phyloP scores from a whole-genome alignment of 345 rosid genomes.

The Limnanthes douglasii region DNA sequence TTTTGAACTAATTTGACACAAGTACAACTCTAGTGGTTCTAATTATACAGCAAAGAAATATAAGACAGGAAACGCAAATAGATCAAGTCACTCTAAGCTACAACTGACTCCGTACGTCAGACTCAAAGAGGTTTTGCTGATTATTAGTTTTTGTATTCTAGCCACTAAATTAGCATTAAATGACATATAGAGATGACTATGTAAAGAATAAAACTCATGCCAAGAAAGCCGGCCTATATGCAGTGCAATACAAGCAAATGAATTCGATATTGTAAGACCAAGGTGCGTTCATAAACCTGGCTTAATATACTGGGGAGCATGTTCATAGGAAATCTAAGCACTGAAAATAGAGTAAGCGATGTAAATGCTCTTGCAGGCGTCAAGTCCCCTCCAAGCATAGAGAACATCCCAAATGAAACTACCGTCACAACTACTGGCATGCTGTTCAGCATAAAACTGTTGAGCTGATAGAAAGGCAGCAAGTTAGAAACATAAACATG shows the following conservation, averaged over 20 bases:
- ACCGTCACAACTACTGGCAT: conserved; percentile 79
- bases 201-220: too few species aligned
- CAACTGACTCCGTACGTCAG: too few species aligned
- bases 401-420: conserved; percentile 76
- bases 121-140: too few species aligned
- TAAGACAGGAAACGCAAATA: neutral
- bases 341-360: conserved; percentile 79
- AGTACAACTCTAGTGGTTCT: too few species aligned
- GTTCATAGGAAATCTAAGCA: conserved; percentile 66
- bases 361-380: conserved; percentile 97
- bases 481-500: conserved; percentile 3
- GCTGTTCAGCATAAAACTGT: conserved; percentile 76
- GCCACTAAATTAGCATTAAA: neutral
- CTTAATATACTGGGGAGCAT: conserved; percentile 78
- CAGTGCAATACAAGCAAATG: too few species aligned
- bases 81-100: too few species aligned
- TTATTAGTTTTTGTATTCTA: neutral
- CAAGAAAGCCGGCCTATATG: too few species aligned
- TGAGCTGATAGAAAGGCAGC: conserved; percentile 47
- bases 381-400: conserved; percentile 86
- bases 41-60: conserved; percentile 10
- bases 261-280: too few species aligned
- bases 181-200: too few species aligned
- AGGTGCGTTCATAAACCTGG: conserved; percentile 39
- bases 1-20: too few species aligned